These are phyloP conservation scores for Sarcomyxa edulis DNA, from an alignment of 768 basidiomycete species.

Conservation along the genomic window DNA sequence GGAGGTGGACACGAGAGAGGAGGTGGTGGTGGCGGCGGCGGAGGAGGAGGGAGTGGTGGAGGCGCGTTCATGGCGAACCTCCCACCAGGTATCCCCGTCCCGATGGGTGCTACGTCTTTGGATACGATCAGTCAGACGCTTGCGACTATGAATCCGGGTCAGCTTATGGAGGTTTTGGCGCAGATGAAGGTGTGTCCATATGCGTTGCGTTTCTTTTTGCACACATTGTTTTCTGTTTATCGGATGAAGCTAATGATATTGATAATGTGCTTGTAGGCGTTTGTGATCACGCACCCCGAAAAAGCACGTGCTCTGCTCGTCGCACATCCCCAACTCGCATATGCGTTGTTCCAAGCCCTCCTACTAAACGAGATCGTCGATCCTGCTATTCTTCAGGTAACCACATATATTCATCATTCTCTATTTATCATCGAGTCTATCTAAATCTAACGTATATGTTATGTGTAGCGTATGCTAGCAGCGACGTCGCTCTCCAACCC, in stretches of 20 bases:
- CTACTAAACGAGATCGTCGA: conserved; percentile 93
- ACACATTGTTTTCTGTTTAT: background rate
- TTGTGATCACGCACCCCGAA: conserved; percentile 87
- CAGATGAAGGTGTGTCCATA: conserved; percentile 84
- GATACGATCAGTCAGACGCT: conserved; percentile 86
- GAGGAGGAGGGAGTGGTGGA: conserved; percentile 21
- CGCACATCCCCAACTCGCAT: conserved; percentile 88
- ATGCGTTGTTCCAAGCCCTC: conserved; percentile 93
- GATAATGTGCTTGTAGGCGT: conserved; percentile 59
- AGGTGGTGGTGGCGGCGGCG: conserved; percentile 18
- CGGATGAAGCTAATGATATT: background rate
- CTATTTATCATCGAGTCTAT: too few species aligned
- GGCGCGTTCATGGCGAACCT: conserved; percentile 47
- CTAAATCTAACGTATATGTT: background rate
- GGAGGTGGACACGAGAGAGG: conserved; percentile 23
- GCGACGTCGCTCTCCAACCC: conserved; percentile 26
- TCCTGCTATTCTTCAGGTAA: conserved; percentile 62
- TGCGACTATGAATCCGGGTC: conserved; percentile 75
- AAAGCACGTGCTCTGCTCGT: conserved; percentile 77
- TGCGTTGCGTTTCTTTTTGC: conserved; percentile 6
- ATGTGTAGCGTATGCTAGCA: conserved; percentile 43
- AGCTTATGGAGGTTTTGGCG: conserved; percentile 90
- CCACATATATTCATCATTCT: background rate
- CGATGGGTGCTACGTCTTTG: conserved; percentile 63
- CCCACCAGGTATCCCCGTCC: conserved; percentile 72